phyloP scores from a whole-genome alignment of 2,329 filamentous ascomycete genomes.

The Talaromyces sp. region DNA sequence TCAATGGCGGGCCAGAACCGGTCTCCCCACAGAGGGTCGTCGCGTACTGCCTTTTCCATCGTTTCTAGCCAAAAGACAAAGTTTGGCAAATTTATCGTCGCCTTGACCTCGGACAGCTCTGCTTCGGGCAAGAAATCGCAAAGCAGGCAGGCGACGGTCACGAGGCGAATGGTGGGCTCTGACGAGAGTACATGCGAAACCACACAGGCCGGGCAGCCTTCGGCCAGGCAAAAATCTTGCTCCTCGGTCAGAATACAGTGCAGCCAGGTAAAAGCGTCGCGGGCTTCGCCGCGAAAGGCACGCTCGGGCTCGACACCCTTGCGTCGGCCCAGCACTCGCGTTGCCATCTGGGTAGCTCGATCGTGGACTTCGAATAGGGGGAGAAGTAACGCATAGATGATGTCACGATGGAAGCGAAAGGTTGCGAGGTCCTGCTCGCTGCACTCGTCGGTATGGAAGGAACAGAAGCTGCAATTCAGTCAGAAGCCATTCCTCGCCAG shows the following conservation, averaged over 20 bases:
- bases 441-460: constrained; percentile 27
- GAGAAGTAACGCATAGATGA: constrained; percentile 53
- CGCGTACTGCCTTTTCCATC: constrained; percentile 33
- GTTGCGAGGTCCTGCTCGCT: constrained; percentile 24
- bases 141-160: constrained; percentile 37
- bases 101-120: constrained; percentile 15
- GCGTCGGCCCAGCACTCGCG: constrained; percentile 42
- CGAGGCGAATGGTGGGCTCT: constrained; percentile 40
- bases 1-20: constrained; percentile 38
- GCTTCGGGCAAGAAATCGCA: constrained; percentile 27
- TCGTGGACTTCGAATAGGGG: constrained; percentile 53
- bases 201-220: constrained; percentile 48
- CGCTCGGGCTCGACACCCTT: constrained; percentile 50
- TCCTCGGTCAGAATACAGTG: constrained; percentile 54
- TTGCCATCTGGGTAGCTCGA: constrained; percentile 49
- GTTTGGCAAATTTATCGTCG: constrained; percentile 14
- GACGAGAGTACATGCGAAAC: constrained; percentile 38
- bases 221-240: constrained; percentile 52
- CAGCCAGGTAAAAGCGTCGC: constrained; percentile 54
- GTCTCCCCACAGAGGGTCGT: constrained; percentile 39
- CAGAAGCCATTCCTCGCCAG: neutral
- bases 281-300: constrained; percentile 51
- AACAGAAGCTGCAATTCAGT: constrained; percentile 26
- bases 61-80: constrained; percentile 36
- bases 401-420: constrained; percentile 50